Evolutionary conservation across 2,329 filamentous ascomycete species (phyloP).

Genomic region (Monilinia fructicola): DNA sequence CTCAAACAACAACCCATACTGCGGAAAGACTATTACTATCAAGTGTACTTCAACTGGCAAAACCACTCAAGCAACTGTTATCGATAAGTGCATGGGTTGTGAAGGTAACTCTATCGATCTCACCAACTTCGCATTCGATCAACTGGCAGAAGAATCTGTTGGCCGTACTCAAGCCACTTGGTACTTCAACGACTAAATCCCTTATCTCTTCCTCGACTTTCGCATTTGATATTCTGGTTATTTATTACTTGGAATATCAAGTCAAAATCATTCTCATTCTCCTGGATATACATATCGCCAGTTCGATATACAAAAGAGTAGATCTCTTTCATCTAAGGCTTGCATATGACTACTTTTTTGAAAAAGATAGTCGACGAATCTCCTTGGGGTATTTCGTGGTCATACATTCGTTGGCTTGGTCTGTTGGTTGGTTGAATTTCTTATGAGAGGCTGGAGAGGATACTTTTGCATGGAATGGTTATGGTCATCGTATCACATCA

Average conservation of each 20-base stretch:
- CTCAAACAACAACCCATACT: conserved; percentile 69
- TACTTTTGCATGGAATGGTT: conserved; percentile 9
- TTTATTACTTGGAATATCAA: conserved; percentile 9
- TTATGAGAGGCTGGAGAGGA: neutral
- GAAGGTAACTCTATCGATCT: conserved; percentile 56
- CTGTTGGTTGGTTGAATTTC: neutral
- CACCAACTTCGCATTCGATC: conserved; percentile 40
- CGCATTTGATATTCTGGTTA: conserved; percentile 2
- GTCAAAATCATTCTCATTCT: conserved; percentile 13
- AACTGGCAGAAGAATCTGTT: conserved; percentile 48
- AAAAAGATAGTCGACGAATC: conserved; percentile 19
- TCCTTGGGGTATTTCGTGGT: conserved; percentile 11
- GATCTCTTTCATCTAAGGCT: conserved; percentile 15
- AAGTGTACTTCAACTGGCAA: conserved; percentile 62
- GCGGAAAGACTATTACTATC: conserved; percentile 67
- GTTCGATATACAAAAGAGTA: conserved; percentile 8
- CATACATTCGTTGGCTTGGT: neutral
- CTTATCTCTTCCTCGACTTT: neutral
- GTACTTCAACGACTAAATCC: conserved; percentile 45
- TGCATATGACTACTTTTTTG: conserved; percentile 21
- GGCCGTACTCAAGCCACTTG: conserved; percentile 49
- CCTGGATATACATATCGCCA: conserved; percentile 15
- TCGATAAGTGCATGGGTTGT: conserved; percentile 78
- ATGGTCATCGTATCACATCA: conserved; percentile 5
- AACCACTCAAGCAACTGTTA: conserved; percentile 57